Evolutionary conservation across 108 stramenopile species (phyloP).

Genomic region (Bacterosira constricta): DNA sequence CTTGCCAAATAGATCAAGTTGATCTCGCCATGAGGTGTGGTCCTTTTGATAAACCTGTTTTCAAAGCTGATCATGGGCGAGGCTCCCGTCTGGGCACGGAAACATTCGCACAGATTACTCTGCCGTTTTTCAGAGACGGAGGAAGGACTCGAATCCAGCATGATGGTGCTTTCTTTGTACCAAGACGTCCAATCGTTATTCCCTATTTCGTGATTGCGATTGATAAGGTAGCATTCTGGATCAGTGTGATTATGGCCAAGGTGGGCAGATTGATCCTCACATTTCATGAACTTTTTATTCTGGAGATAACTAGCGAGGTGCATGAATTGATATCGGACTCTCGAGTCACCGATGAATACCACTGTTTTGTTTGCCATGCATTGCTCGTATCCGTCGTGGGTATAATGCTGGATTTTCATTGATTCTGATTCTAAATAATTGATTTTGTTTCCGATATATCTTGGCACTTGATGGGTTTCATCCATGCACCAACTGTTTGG

Average conservation of each 20-base stretch:
- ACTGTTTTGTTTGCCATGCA: slow-evolving; percentile 18
- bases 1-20: slow-evolving; percentile 12
- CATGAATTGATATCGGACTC: slow-evolving; percentile 28
- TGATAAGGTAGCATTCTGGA: too few species aligned
- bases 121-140: too few species aligned
- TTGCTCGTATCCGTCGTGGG: slow-evolving; percentile 7
- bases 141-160: too few species aligned
- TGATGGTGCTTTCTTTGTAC: too few species aligned
- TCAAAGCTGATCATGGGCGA: not conserved
- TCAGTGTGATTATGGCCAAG: too few species aligned
- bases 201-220: too few species aligned
- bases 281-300: too few species aligned
- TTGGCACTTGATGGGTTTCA: not conserved
- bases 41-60: slow-evolving; percentile 15
- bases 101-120: slow-evolving; percentile 18
- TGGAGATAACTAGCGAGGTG: slow-evolving; percentile 8
- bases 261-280: too few species aligned
- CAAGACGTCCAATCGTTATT: too few species aligned
- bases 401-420: slow-evolving; percentile 5
- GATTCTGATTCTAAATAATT: not conserved
- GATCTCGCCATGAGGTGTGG: slow-evolving; percentile 17
- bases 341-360: slow-evolving; percentile 18
- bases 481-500: slow-evolving; percentile 6
- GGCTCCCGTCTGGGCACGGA: too few species aligned
- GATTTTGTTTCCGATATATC: not conserved